Conservation (phyloP, 2,329 filamentous ascomycete species). For the Fonsecaea nubica region DNA sequence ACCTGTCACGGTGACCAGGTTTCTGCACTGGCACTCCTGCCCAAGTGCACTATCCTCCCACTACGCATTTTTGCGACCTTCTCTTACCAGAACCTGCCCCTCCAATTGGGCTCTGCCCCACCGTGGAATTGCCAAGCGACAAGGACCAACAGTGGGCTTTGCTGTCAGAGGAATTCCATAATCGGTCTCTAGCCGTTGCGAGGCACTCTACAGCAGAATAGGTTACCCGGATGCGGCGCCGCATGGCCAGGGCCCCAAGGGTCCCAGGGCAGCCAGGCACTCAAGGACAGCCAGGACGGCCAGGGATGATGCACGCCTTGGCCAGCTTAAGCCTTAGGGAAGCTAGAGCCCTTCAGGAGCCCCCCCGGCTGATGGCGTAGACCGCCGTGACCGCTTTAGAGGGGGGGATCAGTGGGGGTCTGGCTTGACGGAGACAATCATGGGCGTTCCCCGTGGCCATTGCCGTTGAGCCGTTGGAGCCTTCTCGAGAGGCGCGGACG, state of each 20-base stretch:
- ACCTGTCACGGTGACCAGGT: slow-evolving; percentile 27
- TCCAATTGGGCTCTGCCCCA: slow-evolving; percentile 32
- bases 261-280: no score
- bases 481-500: slow-evolving; percentile 2
- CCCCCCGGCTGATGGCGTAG: slow-evolving; percentile 13
- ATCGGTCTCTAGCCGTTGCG: slow-evolving; percentile 22
- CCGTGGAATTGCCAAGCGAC: slow-evolving; percentile 23
- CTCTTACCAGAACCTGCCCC: slow-evolving; percentile 13
- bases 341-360: slow-evolving; percentile 15
- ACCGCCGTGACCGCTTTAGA: background rate
- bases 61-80: slow-evolving; percentile 19
- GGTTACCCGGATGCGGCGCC: slow-evolving; percentile 25
- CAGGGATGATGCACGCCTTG: slow-evolving; percentile 15
- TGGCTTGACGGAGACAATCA: slow-evolving; percentile 8
- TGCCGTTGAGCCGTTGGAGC: slow-evolving; percentile 9
- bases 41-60: slow-evolving; percentile 21
- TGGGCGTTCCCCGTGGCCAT: slow-evolving; percentile 11
- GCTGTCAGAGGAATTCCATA: slow-evolving; percentile 19
- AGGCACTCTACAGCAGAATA: slow-evolving; percentile 17
- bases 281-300: background rate
- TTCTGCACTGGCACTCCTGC: slow-evolving; percentile 21
- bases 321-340: slow-evolving; percentile 9
- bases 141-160: slow-evolving; percentile 1
- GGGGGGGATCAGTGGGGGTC: background rate
- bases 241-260: slow-evolving; percentile 1